These are phyloP conservation scores for Fusarium mundagurra DNA, from an alignment of 2,329 filamentous ascomycete species.

Conservation along the genomic window DNA sequence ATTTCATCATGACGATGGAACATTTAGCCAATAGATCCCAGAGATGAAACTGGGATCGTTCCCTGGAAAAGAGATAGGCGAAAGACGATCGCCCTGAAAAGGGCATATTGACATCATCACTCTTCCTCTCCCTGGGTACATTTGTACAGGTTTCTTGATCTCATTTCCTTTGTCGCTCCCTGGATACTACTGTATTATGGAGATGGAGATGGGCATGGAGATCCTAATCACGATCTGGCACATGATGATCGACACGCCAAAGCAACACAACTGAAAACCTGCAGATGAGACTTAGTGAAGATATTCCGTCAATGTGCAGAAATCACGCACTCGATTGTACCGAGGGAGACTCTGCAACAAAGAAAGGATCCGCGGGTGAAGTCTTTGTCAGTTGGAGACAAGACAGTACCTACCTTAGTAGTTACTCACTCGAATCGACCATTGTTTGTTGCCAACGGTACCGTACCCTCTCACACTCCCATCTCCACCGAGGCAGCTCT, in stretches of 20 bases:
- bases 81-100: slow-evolving; percentile 16
- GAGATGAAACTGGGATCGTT: background rate
- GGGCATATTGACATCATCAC: slow-evolving; percentile 28
- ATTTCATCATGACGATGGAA: slow-evolving; percentile 34
- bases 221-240: slow-evolving; percentile 19
- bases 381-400: slow-evolving; percentile 5
- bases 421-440: background rate
- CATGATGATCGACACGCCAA: slow-evolving; percentile 24
- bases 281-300: slow-evolving; percentile 34
- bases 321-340: background rate
- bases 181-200: background rate
- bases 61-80: slow-evolving; percentile 21
- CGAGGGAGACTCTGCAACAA: slow-evolving; percentile 16
- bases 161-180: slow-evolving; percentile 27
- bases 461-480: slow-evolving; percentile 11
- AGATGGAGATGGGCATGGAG: background rate
- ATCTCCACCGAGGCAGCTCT: slow-evolving; percentile 13
- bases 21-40: slow-evolving; percentile 19
- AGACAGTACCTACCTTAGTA: background rate
- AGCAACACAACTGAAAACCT: slow-evolving; percentile 9
- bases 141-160: slow-evolving; percentile 6
- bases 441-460: background rate
- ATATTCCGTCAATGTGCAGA: slow-evolving; percentile 12
- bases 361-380: background rate
- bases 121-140: slow-evolving; percentile 17